Conservation (phyloP, 2,329 filamentous ascomycete genomes). For the Bertia moriformis region DNA sequence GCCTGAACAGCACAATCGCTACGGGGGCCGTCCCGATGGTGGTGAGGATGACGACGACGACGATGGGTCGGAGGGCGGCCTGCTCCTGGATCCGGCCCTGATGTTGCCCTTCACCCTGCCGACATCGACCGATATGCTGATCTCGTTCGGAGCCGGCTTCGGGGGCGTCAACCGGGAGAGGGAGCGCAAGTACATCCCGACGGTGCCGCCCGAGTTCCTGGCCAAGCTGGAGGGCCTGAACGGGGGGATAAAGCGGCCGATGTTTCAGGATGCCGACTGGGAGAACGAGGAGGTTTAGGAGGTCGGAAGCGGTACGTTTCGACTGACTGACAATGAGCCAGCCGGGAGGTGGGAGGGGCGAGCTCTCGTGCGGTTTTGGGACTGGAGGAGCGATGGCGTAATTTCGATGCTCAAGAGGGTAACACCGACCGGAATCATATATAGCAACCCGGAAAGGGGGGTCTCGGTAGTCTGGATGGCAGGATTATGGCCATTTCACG, state of each 20-base stretch:
- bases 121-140: constrained; percentile 91
- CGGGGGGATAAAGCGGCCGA: constrained; percentile 32
- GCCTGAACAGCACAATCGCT: constrained; percentile 9
- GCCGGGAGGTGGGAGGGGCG: no score
- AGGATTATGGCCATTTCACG: no score
- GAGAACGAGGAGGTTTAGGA: constrained; percentile 48
- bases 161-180: constrained; percentile 82
- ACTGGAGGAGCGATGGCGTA: no score
- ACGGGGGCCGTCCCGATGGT: constrained; percentile 7
- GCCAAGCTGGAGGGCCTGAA: constrained; percentile 61
- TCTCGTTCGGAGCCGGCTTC: constrained; percentile 87
- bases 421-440: no score
- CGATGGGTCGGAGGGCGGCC: constrained; percentile 56
- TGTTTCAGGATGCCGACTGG: constrained; percentile 52
- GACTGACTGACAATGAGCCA: not conserved
- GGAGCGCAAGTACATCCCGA: constrained; percentile 89
- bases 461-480: no score
- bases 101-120: constrained; percentile 93
- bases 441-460: no score
- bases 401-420: no score
- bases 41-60: constrained; percentile 35
- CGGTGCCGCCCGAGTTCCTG: constrained; percentile 83
- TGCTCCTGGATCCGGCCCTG: constrained; percentile 75
- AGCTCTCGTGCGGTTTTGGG: no score
- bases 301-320: constrained; percentile 4